These are phyloP conservation scores for Fusarium sterilihyphosum DNA, from an alignment of 2,329 filamentous ascomycete genomes.

Conservation along the genomic window DNA sequence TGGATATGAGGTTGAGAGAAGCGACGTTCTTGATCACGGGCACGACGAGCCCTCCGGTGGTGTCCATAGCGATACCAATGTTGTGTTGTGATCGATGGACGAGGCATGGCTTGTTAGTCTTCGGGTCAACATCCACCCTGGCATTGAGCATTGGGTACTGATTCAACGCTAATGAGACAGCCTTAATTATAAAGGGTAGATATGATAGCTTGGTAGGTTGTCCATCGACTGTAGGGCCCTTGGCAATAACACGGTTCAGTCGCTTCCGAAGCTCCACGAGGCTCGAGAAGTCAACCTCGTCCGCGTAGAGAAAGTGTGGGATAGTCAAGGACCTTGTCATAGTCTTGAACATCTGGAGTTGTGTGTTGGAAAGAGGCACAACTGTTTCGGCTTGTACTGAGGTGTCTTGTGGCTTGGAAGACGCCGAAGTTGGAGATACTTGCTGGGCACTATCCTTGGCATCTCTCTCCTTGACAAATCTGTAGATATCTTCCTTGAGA, in stretches of 20 bases:
- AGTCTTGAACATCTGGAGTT: slow-evolving; percentile 94
- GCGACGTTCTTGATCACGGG: slow-evolving; percentile 91
- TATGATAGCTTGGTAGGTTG: slow-evolving; percentile 78
- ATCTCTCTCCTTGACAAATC: slow-evolving; percentile 68
- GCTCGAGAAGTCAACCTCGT: slow-evolving; percentile 84
- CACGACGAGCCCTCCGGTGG: slow-evolving; percentile 85
- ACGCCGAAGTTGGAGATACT: slow-evolving; percentile 36
- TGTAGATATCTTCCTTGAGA: slow-evolving; percentile 89
- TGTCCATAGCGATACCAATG: slow-evolving; percentile 96
- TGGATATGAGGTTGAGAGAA: slow-evolving; percentile 77
- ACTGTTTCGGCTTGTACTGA: slow-evolving; percentile 73
- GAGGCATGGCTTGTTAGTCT: slow-evolving; percentile 74
- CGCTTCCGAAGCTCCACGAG: slow-evolving; percentile 77
- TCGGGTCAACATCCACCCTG: slow-evolving; percentile 71
- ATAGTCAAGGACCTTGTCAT: slow-evolving; percentile 94
- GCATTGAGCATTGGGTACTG: slow-evolving; percentile 90
- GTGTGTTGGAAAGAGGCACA: slow-evolving; percentile 78
- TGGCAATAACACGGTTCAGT: slow-evolving; percentile 73
- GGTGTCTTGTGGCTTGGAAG: slow-evolving; percentile 37
- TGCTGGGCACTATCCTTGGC: slow-evolving; percentile 42
- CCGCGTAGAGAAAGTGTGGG: slow-evolving; percentile 94
- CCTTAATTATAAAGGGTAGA: slow-evolving; percentile 95
- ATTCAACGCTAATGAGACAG: slow-evolving; percentile 84
- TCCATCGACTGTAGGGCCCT: slow-evolving; percentile 56
- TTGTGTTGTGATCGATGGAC: slow-evolving; percentile 88